phyloP scores from a whole-genome alignment of 768 basidiomycete genomes.

The Boletus tomentosulus region DNA sequence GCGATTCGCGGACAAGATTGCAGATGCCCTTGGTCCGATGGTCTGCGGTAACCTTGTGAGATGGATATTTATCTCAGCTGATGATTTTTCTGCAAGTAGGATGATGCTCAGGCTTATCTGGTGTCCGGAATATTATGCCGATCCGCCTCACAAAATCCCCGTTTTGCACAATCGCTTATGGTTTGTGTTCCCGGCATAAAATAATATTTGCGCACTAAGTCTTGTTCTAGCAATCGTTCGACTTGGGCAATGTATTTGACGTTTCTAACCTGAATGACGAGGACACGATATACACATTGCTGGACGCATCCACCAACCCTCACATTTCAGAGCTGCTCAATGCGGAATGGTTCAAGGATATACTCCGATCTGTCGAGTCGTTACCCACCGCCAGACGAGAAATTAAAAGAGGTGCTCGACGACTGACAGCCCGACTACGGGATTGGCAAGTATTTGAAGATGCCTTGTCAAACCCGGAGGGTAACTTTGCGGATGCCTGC shows the following conservation, averaged over 20 bases:
- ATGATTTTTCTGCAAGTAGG: slow-evolving; percentile 32
- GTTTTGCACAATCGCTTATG: slow-evolving; percentile 40
- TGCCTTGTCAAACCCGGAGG: slow-evolving; percentile 50
- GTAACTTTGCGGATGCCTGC: slow-evolving; percentile 47
- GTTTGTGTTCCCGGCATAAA: slow-evolving; percentile 25
- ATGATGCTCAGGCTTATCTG: slow-evolving; percentile 51
- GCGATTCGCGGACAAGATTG: slow-evolving; percentile 53
- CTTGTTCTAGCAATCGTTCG: slow-evolving; percentile 49
- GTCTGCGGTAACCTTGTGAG: slow-evolving; percentile 34
- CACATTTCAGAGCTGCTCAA: slow-evolving; percentile 57
- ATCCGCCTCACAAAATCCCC: slow-evolving; percentile 62
- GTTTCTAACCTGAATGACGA: slow-evolving; percentile 47
- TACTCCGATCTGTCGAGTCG: slow-evolving; percentile 20
- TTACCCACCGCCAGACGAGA: slow-evolving; percentile 35
- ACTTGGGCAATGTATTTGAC: slow-evolving; percentile 53
- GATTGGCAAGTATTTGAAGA: slow-evolving; percentile 63
- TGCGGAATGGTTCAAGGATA: slow-evolving; percentile 27
- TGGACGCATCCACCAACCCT: slow-evolving; percentile 61
- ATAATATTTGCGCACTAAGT: slow-evolving; percentile 5
- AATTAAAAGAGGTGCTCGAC: slow-evolving; percentile 43
- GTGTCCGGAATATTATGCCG: slow-evolving; percentile 61
- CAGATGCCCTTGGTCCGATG: slow-evolving; percentile 52
- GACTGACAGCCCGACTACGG: slow-evolving; percentile 46
- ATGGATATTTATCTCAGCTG: neutral
- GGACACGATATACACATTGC: slow-evolving; percentile 49